Conservation (phyloP, 2,329 filamentous ascomycete species). For the Pseudogymnoascus sp. region DNA sequence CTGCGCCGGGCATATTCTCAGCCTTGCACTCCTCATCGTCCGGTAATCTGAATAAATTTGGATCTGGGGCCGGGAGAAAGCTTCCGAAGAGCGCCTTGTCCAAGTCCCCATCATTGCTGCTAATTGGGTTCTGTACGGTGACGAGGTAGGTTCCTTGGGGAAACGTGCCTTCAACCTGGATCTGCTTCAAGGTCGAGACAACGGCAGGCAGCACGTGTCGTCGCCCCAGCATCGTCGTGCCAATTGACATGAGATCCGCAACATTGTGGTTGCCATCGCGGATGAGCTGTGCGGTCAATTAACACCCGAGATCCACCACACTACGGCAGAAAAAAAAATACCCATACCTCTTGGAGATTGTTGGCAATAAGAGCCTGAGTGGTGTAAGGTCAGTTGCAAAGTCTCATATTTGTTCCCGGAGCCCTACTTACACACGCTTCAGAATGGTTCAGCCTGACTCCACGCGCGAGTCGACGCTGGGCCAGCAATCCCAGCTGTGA, state of each 20-base stretch:
- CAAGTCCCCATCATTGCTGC: conserved; percentile 76
- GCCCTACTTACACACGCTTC: conserved; percentile 62
- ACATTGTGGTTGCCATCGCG: conserved; percentile 92
- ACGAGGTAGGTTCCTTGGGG: conserved; percentile 85
- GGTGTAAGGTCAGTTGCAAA: neutral
- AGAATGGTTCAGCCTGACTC: conserved; percentile 79
- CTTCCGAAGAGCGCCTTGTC: conserved; percentile 83
- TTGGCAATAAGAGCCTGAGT: conserved; percentile 68
- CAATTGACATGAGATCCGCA: conserved; percentile 85
- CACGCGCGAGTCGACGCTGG: conserved; percentile 77
- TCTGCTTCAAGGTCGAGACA: conserved; percentile 65
- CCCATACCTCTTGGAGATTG: conserved; percentile 70
- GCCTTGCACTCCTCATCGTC: conserved; percentile 57
- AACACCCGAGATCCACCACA: conserved; percentile 10
- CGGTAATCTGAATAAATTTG: conserved; percentile 57
- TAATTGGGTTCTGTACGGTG: conserved; percentile 85
- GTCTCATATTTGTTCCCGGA: neutral
- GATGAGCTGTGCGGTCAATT: conserved; percentile 53
- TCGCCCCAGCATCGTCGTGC: conserved; percentile 84
- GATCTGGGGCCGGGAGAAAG: conserved; percentile 71
- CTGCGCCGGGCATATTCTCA: conserved; percentile 66
- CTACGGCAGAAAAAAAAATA: neutral
- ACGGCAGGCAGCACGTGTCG: conserved; percentile 85
- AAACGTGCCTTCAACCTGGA: conserved; percentile 94
- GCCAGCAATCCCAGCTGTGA: conserved; percentile 81